These are phyloP conservation scores for Dryas integrifolia DNA, from an alignment of 331 rosid genomes.

Conservation along the genomic window DNA sequence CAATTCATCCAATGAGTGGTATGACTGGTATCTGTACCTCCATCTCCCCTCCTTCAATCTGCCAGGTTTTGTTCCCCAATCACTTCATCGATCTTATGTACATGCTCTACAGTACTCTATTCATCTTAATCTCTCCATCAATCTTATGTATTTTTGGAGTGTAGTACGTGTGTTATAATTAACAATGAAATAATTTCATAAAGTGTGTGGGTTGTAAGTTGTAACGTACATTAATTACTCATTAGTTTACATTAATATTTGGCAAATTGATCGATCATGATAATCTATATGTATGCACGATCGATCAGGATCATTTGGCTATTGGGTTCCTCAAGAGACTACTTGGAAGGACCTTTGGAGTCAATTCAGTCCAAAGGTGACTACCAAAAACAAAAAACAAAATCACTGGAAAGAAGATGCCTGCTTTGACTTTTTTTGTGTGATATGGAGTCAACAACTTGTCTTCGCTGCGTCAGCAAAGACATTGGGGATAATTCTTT, in stretches of 20 bases:
- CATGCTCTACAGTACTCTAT: too few species aligned
- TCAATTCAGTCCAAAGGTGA: neutral
- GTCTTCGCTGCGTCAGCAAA: neutral
- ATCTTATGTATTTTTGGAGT: too few species aligned
- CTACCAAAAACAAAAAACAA: neutral
- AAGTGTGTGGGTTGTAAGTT: too few species aligned
- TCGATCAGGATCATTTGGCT: neutral
- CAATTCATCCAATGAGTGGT: slow-evolving; percentile 14
- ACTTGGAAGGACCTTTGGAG: neutral
- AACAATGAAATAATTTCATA: too few species aligned
- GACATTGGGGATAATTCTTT: neutral
- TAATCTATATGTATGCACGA: neutral
- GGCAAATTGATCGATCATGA: neutral
- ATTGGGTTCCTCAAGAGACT: neutral
- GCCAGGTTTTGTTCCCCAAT: slow-evolving; percentile 20
- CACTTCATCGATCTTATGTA: neutral
- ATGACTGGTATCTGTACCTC: neutral
- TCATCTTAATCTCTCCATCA: too few species aligned
- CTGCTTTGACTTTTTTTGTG: neutral
- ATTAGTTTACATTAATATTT: neutral
- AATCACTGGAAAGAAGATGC: slow-evolving; percentile 1
- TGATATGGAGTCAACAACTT: slow-evolving; percentile 1
- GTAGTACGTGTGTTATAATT: too few species aligned
- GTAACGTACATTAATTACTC: too few species aligned
- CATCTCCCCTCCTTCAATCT: slow-evolving; percentile 1